Evolutionary conservation across 371 early-diverging fungal genomes (phyloP), one percentile per base, ranked within the genome.

Genomic region (Batkoa obscura): DNA sequence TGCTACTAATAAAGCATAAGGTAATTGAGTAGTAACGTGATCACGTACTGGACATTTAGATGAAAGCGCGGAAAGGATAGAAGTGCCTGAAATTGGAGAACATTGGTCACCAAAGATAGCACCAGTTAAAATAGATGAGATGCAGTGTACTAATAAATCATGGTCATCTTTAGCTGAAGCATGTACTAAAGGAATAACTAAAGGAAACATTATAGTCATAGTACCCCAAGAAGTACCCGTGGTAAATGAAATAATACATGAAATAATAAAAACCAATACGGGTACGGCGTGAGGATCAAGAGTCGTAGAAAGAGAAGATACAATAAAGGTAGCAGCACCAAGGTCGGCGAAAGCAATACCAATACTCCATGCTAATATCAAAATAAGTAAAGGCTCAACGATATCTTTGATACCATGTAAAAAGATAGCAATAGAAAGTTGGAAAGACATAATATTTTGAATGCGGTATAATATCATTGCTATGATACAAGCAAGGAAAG

Each of bases 151-250:
- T 6, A 57, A 23, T 42, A 49, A 17, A 12, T 47, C 34, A 32
- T 50, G 49, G 39, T 49, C 34, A 30, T 17, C 30, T 3, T 36
- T 34, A 10, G 48, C 49, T 31, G 31, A n/a, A 37, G 57, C 42
- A 30, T 47, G 2, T 5, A 42, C 57, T 2, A 57, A 31, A 8
- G 57, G 57, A 39, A 57, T 50, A 32, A 49, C 57, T 13, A 57
- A 33, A 15, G 57, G 57, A 30, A 57, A 57, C 50, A 57, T 47
- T 38, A 57, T 57, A 50, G 57, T 36, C 57, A 57, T 57, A 15
- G 57, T 57, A 10, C 57, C 57, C 57, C 57, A 57, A 37, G 57
- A 57, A 23, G 57, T 57, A 50, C 57, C 57, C 1, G 57, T 57
- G 31, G 39, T 49, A 31, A 57, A 57, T 8, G 57, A 57, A 39